Evolutionary conservation across 2,329 filamentous ascomycete species (phyloP), one percentile per base, ranked within the genome.

Genomic region (Colletotrichum melonis): DNA sequence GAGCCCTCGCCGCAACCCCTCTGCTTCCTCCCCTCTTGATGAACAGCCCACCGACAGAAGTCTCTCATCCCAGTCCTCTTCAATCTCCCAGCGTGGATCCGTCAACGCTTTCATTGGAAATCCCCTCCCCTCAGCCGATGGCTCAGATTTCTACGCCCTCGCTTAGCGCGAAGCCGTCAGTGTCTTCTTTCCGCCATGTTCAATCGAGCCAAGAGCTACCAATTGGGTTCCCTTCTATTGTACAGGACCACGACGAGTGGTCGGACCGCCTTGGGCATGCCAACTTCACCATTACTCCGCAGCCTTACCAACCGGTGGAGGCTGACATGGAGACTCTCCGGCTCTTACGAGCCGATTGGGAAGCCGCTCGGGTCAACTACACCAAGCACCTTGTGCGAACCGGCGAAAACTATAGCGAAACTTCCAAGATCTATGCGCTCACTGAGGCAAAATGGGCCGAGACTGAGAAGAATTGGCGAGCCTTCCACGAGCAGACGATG

Each of bases 401-500:
- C 0, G 93, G 94, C 69, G 95, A 98, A 82, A 95, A 98, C 83
- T 97, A 97, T 77, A 95, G 95, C 19, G 88, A 92, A 42, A 98
- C 95, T 0, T 98, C 95, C 67, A 97, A 95, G 81, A 97, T 94
- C 69, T 98, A 95, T 83, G 90, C 88, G 64, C 88, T 97, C 69
- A 98, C 95, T 0, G 92, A 97, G 81, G 90, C 93, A 74, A 98
- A 98, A 82, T 98, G 96, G 96, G 89, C 92, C 30, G 90, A 92
- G 77, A 93, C 94, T 56, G 94, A 98, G 80, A 86, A 86, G 2
- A 84, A 88, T 69, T 98, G 95, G 96, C 91, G 92, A 80, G 82
- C 83, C 46, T 89, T 91, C 68, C 91, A 97, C 79, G 91, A 94
- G 46, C 83, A 89, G 38, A 89, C 94, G 67, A 86, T 92, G 54